Base-by-base conservation (phyloP, 2,329 filamentous ascomycete genomes). In the Myriosclerotinia duriaeana region DNA sequence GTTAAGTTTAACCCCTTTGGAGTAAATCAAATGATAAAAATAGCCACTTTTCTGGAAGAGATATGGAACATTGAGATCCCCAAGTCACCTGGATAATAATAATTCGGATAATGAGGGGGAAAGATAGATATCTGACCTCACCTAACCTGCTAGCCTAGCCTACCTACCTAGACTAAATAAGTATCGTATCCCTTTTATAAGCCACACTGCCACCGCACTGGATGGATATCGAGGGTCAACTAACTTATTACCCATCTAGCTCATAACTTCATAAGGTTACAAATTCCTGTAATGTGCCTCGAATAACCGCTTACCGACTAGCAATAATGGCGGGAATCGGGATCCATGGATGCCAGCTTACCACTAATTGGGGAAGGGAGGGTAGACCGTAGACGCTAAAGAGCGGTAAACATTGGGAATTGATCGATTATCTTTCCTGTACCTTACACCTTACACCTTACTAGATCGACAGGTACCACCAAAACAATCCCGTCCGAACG, bases 391-490 rank as follows among this genome's bases (percentile, higher is more conserved):
- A 20, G 30, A 64, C 40, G 52, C 62, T 46, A 64, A 56, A 20
- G 42, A 50, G 62, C 62, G 62, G 62, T 64, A 64, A 64, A n/a
- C n/a, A n/a, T n/a, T n/a, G n/a, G n/a, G 56, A 26, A 48, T 44
- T n/a, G 26, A 59, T 48, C 42, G 42, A 48, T 48, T 48, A 42
- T 46, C 42, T 40, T 36, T 15, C 7, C 42, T 36, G 56, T 48
- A 60, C 56, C 56, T 60, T 60, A 22, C 40, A 60, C 56, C 56
- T 60, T 60, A 22, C 40, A 44, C 3, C 12, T 12, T n/a, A 11
- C 42, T 48, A 20, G 63, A 65, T 65, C 63, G 53, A 59, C 63
- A 65, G 63, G 63, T 65, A 65, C 63, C 40, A 65, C 58, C 12
- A 34, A 36, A 54, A 1, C 4, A 36, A n/a, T 48, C 42, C 58